Conservation (phyloP, 176 grass and related monocot genomes). For the Ensete ventricosum region DNA sequence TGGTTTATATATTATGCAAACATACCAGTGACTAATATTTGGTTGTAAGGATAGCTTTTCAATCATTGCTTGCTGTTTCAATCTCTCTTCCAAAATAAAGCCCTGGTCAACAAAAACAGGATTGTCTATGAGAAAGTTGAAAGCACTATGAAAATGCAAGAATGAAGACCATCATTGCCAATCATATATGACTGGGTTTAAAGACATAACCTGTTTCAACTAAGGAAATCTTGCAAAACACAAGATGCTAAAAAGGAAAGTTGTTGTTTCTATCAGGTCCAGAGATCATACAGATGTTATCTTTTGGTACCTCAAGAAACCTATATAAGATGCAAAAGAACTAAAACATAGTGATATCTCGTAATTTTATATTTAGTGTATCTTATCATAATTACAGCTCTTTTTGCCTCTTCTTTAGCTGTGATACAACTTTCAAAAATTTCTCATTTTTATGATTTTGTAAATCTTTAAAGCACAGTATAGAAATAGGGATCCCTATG, state of each 20-base stretch:
- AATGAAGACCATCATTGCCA: neutral
- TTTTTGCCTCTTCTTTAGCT: too few species aligned
- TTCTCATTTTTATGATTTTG: too few species aligned
- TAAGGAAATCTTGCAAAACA: neutral
- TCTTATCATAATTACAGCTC: too few species aligned
- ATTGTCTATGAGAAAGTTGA: constrained; percentile 11
- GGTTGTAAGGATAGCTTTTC: constrained; percentile 58
- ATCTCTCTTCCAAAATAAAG: constrained; percentile 75
- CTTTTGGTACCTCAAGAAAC: too few species aligned
- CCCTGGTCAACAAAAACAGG: constrained; percentile 41
- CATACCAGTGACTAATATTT: constrained; percentile 66
- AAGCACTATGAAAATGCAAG: constrained; percentile 2
- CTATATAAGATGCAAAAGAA: too few species aligned
- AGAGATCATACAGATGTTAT: too few species aligned
- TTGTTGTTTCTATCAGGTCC: too few species aligned
- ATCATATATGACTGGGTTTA: neutral
- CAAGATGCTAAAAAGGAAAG: neutral
- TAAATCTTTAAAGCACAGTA: too few species aligned
- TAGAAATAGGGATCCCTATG: too few species aligned
- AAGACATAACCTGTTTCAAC: neutral
- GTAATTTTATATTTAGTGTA: too few species aligned
- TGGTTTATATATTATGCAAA: constrained; percentile 5
- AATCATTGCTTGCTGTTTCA: constrained; percentile 47
- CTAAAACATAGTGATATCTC: too few species aligned
- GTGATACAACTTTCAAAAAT: too few species aligned